A percentile compares a stretch with the other conserved stretches of the same genome.
Evolutionary conservation across 192 early-diverging fungal species (phyloP).

Genomic region (Backusella australiensis): DNA sequence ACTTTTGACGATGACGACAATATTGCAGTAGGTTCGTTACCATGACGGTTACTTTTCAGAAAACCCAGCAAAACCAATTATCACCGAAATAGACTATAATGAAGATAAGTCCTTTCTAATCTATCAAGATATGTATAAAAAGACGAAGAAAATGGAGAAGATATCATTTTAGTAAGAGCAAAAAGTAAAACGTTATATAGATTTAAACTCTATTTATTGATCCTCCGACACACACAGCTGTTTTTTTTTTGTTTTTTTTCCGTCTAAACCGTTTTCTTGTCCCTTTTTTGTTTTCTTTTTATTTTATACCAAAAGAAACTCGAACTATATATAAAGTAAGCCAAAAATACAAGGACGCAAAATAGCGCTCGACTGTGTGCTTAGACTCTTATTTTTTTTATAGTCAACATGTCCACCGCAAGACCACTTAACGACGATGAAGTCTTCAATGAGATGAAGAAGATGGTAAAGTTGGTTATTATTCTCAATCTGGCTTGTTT

Average conservation of each 20-base stretch:
- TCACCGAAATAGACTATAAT: background rate
- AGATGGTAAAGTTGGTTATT: conserved; percentile 73
- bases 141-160: background rate
- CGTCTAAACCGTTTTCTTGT: background rate
- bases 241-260: background rate
- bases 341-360: background rate
- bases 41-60: background rate
- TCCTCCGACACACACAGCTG: background rate
- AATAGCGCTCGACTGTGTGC: background rate
- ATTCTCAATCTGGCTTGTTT: background rate
- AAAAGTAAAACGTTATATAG: background rate
- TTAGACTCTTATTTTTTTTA: background rate
- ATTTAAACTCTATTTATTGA: background rate
- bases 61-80: background rate
- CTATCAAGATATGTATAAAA: background rate
- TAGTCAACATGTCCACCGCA: conserved; percentile 28
- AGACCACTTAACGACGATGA: conserved; percentile 89
- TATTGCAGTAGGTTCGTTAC: background rate
- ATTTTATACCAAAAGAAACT: background rate
- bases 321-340: background rate
- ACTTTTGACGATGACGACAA: background rate
- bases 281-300: background rate
- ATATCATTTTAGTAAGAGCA: background rate
- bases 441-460: conserved; percentile 96
- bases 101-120: background rate